phyloP scores from a whole-genome alignment of 371 early-diverging fungal species.

The Mucor velutinosus region DNA sequence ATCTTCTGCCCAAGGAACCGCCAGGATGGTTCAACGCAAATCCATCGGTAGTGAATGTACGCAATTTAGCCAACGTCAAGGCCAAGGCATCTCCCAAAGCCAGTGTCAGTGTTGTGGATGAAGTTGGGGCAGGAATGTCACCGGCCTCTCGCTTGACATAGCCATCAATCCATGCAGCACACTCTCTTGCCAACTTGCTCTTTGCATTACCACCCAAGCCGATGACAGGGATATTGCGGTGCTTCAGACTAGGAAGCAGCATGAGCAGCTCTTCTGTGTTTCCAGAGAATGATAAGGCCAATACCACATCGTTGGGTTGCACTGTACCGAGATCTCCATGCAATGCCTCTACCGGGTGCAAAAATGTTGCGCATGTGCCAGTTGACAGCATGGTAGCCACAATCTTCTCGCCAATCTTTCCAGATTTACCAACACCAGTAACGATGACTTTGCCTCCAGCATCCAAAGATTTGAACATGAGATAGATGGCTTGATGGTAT shows the following conservation, averaged over 20 bases:
- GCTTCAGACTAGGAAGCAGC: conserved; percentile 47
- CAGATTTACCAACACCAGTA: conserved; percentile 70
- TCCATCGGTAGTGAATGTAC: conserved; percentile 49
- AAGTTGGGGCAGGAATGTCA: conserved; percentile 63
- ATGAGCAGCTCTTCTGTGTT: conserved; percentile 63
- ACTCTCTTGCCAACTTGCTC: conserved; percentile 54
- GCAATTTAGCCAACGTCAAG: conserved; percentile 52
- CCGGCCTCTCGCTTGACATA: conserved; percentile 49
- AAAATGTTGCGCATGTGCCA: conserved; percentile 56
- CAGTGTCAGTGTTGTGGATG: conserved; percentile 61
- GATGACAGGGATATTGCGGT: conserved; percentile 51
- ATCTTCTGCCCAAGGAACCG: conserved; percentile 54
- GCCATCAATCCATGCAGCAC: conserved; percentile 66
- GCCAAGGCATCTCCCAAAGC: conserved; percentile 68
- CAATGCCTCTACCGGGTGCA: conserved; percentile 68
- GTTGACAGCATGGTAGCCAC: conserved; percentile 66
- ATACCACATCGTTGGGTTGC: conserved; percentile 52
- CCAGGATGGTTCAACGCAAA: conserved; percentile 71
- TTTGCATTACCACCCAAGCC: conserved; percentile 56
- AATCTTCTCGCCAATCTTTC: conserved; percentile 66
- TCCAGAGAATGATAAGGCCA: conserved; percentile 67
- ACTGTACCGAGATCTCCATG: conserved; percentile 69
- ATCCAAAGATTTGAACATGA: conserved; percentile 39
- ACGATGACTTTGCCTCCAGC: conserved; percentile 60
- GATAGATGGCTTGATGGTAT: conserved; percentile 42